Percentiles rank a stretch among this genome's conserved stretches.
Evolutionary conservation across 306 rosid species (phyloP).

Genomic region (Sicyos baderoa): DNA sequence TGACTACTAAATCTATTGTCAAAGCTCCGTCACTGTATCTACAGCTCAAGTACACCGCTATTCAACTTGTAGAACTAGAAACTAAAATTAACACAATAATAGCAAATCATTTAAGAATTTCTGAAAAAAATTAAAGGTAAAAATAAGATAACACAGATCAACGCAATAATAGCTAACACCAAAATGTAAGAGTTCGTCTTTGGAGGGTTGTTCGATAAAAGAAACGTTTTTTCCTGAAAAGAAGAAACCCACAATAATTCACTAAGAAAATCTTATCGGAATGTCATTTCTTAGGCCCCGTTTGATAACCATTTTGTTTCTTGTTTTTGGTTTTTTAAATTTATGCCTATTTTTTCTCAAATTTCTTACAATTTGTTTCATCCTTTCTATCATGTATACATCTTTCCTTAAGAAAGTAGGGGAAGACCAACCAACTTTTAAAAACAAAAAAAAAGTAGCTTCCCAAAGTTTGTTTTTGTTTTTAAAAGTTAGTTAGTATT

Average conservation of each 20-base stretch:
- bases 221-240: background rate
- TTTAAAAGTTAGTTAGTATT: too few relatives aligned
- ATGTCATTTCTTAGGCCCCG: background rate
- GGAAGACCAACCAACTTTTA: too few relatives aligned
- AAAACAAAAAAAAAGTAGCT: too few relatives aligned
- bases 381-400: too few relatives aligned
- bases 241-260: background rate
- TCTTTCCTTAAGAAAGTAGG: too few relatives aligned
- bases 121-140: background rate
- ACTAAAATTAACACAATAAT: slow-evolving; percentile 1
- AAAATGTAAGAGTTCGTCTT: background rate
- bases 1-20: background rate
- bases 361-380: too few relatives aligned
- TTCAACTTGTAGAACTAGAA: background rate
- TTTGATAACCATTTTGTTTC: too few relatives aligned
- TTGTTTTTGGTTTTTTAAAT: too few relatives aligned
- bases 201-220: slow-evolving; percentile 1
- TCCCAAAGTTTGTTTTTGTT: too few relatives aligned
- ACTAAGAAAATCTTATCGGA: background rate
- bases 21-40: background rate
- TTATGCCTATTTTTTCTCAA: too few relatives aligned
- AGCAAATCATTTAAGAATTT: background rate
- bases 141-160: background rate
- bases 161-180: slow-evolving; percentile 1
- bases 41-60: background rate